A percentile compares a stretch with the other conserved stretches of the same genome.
phyloP scores from a whole-genome alignment of 495 filamentous ascomycete genomes.

The Beverwykella pulmonaria region DNA sequence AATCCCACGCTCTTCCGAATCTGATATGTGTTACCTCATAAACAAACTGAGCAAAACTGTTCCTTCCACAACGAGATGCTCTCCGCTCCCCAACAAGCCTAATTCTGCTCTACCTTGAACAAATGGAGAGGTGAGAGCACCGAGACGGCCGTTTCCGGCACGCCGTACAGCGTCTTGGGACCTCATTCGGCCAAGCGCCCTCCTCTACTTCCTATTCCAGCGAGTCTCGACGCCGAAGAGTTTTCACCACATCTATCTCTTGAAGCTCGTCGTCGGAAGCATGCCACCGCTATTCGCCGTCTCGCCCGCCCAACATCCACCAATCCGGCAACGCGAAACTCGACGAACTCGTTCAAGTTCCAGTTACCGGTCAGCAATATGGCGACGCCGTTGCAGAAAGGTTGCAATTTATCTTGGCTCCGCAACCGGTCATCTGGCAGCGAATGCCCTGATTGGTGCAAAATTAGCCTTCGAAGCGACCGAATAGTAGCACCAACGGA shows the following conservation, averaged over 20 bases:
- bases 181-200: neutral
- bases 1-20: too few species aligned
- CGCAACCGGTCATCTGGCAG: neutral
- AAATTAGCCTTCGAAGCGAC: constrained; percentile 19
- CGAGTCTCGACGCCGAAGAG: neutral
- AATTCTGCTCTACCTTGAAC: neutral
- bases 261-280: neutral
- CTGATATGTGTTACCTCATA: too few species aligned
- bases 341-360: neutral
- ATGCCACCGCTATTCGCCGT: neutral
- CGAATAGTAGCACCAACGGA: constrained; percentile 16
- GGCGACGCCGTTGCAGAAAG: constrained; percentile 4
- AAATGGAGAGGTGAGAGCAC: neutral
- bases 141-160: neutral
- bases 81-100: neutral
- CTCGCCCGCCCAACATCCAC: constrained; percentile 11
- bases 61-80: too few species aligned
- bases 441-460: constrained; percentile 26
- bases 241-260: neutral
- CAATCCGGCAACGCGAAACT: constrained; percentile 9
- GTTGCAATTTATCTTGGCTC: constrained; percentile 15
- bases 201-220: neutral
- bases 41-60: too few species aligned
- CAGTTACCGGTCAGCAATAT: constrained; percentile 32
- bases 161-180: neutral